These are phyloP conservation scores for Xanthoconium purpureum DNA, from an alignment of 768 basidiomycete species.

Conservation along the genomic window DNA sequence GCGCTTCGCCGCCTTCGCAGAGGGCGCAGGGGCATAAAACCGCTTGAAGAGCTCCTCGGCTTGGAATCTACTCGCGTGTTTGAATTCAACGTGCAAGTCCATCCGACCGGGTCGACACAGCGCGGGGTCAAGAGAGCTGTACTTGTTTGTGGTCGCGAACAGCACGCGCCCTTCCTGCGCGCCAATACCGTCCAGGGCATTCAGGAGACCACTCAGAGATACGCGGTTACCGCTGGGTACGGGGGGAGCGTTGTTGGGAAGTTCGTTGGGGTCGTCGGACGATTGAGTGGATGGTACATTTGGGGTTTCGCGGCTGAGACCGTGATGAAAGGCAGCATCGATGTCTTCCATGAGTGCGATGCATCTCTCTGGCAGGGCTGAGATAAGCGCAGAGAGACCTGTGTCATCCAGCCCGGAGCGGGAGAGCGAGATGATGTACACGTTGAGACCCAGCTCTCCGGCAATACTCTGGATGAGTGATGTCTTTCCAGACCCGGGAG, in stretches of 20 bases:
- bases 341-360: constrained; percentile 71
- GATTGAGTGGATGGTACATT: background rate
- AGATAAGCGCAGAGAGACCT: constrained; percentile 53
- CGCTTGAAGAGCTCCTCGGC: constrained; percentile 60
- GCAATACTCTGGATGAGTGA: constrained; percentile 74
- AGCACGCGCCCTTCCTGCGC: constrained; percentile 82
- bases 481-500: constrained; percentile 77
- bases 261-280: background rate
- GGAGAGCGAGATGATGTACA: constrained; percentile 71
- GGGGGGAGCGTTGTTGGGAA: constrained; percentile 15
- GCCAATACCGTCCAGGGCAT: constrained; percentile 75
- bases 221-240: constrained; percentile 36
- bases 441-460: constrained; percentile 71
- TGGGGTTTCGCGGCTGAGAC: constrained; percentile 35
- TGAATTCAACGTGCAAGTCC: constrained; percentile 77
- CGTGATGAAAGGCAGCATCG: constrained; percentile 66
- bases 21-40: constrained; percentile 55
- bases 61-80: constrained; percentile 68
- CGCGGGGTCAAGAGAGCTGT: constrained; percentile 65
- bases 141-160: constrained; percentile 79
- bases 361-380: constrained; percentile 45
- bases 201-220: constrained; percentile 71
- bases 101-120: constrained; percentile 76
- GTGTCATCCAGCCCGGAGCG: constrained; percentile 62
- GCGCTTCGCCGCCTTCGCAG: background rate